A percentile compares a stretch with the other conserved stretches of the same genome.
Evolutionary conservation across 495 filamentous ascomycete genomes (phyloP).

Genomic region (Penicillium robsamsonii): DNA sequence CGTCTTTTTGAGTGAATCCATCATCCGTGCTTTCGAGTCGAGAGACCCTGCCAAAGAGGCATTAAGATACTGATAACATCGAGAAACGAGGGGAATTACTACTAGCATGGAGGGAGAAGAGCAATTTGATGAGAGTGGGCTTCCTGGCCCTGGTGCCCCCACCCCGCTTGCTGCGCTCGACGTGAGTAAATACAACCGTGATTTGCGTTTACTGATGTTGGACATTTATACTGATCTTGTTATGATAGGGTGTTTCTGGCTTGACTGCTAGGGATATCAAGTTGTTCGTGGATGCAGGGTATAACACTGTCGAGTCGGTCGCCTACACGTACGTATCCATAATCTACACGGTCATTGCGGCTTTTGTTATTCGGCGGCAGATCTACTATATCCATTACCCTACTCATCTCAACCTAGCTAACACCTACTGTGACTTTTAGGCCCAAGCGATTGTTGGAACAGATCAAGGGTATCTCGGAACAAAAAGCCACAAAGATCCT

Average conservation of each 20-base stretch:
- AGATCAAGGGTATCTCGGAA: slow-evolving; percentile 96
- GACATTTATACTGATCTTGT: slow-evolving; percentile 12
- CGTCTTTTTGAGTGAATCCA: slow-evolving; percentile 5
- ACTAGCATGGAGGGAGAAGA: slow-evolving; percentile 57
- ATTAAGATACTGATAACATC: background rate
- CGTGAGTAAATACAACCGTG: slow-evolving; percentile 47
- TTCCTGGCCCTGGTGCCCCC: slow-evolving; percentile 85
- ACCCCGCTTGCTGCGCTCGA: slow-evolving; percentile 89
- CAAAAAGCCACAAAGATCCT: slow-evolving; percentile 94
- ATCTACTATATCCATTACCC: background rate
- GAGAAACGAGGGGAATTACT: slow-evolving; percentile 46
- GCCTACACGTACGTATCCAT: slow-evolving; percentile 71
- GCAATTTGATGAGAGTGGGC: slow-evolving; percentile 59
- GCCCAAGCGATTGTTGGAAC: slow-evolving; percentile 78
- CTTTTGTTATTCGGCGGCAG: background rate
- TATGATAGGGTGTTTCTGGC: slow-evolving; percentile 67
- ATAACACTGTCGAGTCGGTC: slow-evolving; percentile 89
- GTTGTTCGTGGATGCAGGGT: slow-evolving; percentile 85
- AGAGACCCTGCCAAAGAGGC: background rate
- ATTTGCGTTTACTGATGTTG: background rate
- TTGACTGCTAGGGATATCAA: slow-evolving; percentile 94
- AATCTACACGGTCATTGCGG: background rate
- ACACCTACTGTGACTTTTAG: slow-evolving; percentile 30
- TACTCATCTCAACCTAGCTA: background rate
- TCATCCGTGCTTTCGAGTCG: background rate